Evolutionary conservation across 345 rosid species (phyloP).

Genomic region (Angophora floribunda): DNA sequence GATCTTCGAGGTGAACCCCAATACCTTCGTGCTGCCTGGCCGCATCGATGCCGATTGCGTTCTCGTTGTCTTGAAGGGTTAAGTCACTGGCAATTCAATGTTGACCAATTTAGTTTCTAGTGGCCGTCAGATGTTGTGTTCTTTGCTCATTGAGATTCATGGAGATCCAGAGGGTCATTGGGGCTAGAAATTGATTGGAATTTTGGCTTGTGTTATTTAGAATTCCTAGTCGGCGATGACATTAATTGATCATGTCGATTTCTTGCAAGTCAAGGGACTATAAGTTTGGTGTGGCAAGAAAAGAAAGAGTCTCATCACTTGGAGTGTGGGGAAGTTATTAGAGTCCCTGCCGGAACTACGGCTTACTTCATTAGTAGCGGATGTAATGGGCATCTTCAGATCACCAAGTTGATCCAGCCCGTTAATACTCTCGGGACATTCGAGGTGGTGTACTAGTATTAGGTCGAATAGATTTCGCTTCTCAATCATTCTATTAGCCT

Average conservation of each 20-base stretch:
- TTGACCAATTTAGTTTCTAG: not conserved
- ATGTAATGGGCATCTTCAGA: constrained; percentile 10
- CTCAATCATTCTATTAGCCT: not conserved
- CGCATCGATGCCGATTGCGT: constrained; percentile 29
- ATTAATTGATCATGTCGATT: not conserved
- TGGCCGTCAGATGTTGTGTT: not conserved
- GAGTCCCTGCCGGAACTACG: constrained; percentile 19
- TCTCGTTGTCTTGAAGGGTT: constrained; percentile 24
- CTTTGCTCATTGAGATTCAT: not conserved
- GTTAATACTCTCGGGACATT: constrained; percentile 21
- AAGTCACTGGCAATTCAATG: not conserved
- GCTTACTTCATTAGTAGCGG: constrained; percentile 12
- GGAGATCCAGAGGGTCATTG: not conserved
- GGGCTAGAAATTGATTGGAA: not conserved
- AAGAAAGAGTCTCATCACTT: constrained; percentile 18
- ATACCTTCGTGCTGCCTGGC: constrained; percentile 31
- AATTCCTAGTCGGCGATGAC: not conserved
- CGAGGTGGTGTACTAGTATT: constrained; percentile 1
- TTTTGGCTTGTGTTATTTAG: not conserved
- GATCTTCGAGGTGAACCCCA: constrained; percentile 23
- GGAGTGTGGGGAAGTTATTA: constrained; percentile 26
- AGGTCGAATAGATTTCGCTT: not conserved
- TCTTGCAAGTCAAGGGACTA: constrained; percentile 17
- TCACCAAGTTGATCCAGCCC: constrained; percentile 15
- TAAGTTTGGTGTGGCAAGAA: constrained; percentile 11